A percentile compares a stretch with the other conserved stretches of the same genome.
phyloP scores from a whole-genome alignment of 352 stramenopile species.

The Chrysophaeum taylorii region DNA sequence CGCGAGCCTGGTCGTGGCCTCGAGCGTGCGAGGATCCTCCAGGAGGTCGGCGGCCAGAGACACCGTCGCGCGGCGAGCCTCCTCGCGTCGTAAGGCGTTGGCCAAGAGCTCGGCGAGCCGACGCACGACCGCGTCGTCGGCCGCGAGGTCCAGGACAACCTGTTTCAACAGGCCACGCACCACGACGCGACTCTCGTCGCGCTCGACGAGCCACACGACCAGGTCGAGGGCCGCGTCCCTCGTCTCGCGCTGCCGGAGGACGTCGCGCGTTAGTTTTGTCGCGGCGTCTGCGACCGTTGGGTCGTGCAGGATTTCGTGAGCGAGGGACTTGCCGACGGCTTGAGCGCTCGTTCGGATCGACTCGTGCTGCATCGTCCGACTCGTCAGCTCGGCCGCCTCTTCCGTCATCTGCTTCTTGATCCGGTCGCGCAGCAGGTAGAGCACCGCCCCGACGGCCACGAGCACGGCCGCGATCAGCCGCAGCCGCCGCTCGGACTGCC shows the following conservation, averaged over 20 bases:
- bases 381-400: not conserved
- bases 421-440: not conserved
- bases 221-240: not conserved
- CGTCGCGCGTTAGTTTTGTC: not conserved
- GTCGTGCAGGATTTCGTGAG: conserved; percentile 7
- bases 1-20: not conserved
- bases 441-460: not conserved
- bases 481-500: not conserved
- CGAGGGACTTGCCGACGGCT: not conserved
- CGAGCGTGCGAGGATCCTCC: not conserved
- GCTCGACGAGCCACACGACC: not conserved
- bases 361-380: conserved; percentile 1
- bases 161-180: not conserved
- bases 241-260: not conserved
- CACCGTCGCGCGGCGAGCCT: not conserved
- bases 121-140: not conserved
- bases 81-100: not conserved
- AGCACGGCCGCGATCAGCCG: not conserved
- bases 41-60: not conserved
- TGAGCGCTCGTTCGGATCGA: not conserved
- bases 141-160: not conserved
- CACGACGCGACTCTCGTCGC: not conserved
- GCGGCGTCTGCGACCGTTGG: not conserved
- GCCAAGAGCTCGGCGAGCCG: not conserved
- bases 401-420: not conserved